A percentile compares a stretch with the other conserved stretches of the same genome.
phyloP scores from a whole-genome alignment of 371 early-diverging fungal genomes.

The Mucor sp. region DNA sequence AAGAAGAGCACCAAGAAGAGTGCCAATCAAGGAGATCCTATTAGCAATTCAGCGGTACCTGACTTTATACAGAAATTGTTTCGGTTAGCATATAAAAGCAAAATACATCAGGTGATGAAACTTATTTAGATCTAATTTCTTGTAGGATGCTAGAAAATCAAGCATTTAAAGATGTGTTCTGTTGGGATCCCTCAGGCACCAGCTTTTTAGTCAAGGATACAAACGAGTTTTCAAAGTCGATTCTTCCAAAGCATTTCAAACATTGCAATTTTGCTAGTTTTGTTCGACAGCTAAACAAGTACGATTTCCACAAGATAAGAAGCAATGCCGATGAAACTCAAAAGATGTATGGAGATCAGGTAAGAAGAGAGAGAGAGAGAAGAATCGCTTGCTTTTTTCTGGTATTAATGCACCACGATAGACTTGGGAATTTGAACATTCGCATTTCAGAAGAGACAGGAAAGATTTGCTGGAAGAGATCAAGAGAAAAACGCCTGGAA shows the following conservation, averaged over 20 bases:
- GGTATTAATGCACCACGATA: conserved; percentile 13
- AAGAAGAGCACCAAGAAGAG: conserved; percentile 12
- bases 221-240: conserved; percentile 69
- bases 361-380: no score
- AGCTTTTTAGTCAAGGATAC: conserved; percentile 87
- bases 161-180: conserved; percentile 59
- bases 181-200: conserved; percentile 82
- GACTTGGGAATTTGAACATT: conserved; percentile 82
- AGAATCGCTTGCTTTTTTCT: no score
- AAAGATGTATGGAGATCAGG: conserved; percentile 66
- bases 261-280: conserved; percentile 94
- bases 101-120: neutral
- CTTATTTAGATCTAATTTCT: neutral
- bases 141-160: conserved; percentile 70
- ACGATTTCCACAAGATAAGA: conserved; percentile 91
- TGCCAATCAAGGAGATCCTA: neutral
- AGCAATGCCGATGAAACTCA: conserved; percentile 57
- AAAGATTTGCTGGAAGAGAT: conserved; percentile 68
- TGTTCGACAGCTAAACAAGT: conserved; percentile 96
- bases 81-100: conserved; percentile 27
- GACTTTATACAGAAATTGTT: conserved; percentile 54
- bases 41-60: conserved; percentile 25
- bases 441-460: conserved; percentile 65
- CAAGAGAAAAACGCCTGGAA: conserved; percentile 55
- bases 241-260: conserved; percentile 87